These are phyloP conservation scores for Cerrena zonata DNA, from an alignment of 1,284 basidiomycete genomes.

Conservation along the genomic window DNA sequence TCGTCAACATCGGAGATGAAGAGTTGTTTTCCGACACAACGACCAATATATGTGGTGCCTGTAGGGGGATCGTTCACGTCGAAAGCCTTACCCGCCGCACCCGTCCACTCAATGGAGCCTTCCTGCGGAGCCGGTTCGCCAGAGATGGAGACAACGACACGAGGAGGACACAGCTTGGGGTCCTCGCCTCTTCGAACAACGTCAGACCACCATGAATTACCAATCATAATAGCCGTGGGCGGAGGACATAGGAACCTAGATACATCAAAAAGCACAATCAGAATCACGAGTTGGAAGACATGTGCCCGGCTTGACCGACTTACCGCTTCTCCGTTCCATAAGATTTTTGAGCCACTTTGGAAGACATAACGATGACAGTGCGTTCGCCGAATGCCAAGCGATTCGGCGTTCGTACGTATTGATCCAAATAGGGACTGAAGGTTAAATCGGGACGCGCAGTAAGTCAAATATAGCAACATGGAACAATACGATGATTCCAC, in stretches of 20 bases:
- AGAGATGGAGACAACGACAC: slow-evolving; percentile 86
- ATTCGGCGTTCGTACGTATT: slow-evolving; percentile 81
- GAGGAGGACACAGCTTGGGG: slow-evolving; percentile 70
- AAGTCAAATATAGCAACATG: slow-evolving; percentile 15
- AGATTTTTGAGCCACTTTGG: slow-evolving; percentile 93
- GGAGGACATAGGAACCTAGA: slow-evolving; percentile 89
- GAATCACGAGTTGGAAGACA: not conserved
- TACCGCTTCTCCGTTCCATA: slow-evolving; percentile 93
- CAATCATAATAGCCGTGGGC: slow-evolving; percentile 90
- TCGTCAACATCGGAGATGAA: slow-evolving; percentile 88
- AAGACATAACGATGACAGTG: slow-evolving; percentile 92
- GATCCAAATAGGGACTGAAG: slow-evolving; percentile 68
- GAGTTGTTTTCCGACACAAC: slow-evolving; percentile 84
- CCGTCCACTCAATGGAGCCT: slow-evolving; percentile 80
- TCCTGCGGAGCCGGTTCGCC: slow-evolving; percentile 81
- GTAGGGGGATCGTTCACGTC: slow-evolving; percentile 75
- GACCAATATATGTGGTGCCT: slow-evolving; percentile 77
- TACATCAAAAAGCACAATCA: slow-evolving; percentile 5
- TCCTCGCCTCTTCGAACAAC: slow-evolving; percentile 67
- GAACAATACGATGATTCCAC: slow-evolving; percentile 10
- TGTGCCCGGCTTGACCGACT: slow-evolving; percentile 15
- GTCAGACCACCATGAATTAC: slow-evolving; percentile 91
- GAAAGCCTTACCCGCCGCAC: slow-evolving; percentile 74
- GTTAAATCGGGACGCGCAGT: slow-evolving; percentile 15
- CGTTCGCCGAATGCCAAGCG: slow-evolving; percentile 87